Percentiles rank a stretch among this genome's conserved stretches.
Conservation (phyloP, 306 rosid species). For the Cicer bijugum region DNA sequence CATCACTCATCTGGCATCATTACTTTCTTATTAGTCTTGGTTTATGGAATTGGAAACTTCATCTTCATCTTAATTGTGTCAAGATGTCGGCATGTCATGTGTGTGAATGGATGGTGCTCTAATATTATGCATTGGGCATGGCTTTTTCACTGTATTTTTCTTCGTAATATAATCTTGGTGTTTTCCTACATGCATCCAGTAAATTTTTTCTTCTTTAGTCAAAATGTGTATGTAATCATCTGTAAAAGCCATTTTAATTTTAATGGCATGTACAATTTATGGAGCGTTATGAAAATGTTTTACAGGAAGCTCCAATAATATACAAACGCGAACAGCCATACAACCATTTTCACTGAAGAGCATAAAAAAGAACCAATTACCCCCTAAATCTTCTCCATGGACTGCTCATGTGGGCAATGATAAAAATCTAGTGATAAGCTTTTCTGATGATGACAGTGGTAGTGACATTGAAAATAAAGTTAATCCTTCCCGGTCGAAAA, state of each 20-base stretch:
- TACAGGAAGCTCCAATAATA: conserved; percentile 58
- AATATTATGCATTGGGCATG: background rate
- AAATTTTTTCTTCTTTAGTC: conserved; percentile 1
- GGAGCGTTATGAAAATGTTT: conserved; percentile 50
- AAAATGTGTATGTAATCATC: background rate
- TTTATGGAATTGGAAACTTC: conserved; percentile 19
- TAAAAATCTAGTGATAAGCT: conserved; percentile 83
- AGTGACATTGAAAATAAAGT: conserved; percentile 74
- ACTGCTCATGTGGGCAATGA: conserved; percentile 51
- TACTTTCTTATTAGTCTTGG: background rate
- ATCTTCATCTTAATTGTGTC: conserved; percentile 21
- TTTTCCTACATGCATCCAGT: background rate
- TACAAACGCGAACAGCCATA: conserved; percentile 43
- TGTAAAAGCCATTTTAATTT: conserved; percentile 22
- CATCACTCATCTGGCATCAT: conserved; percentile 5
- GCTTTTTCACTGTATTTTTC: conserved; percentile 4
- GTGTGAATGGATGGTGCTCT: conserved; percentile 16
- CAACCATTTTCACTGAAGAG: conserved; percentile 57
- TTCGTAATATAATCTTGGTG: background rate
- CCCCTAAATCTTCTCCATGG: conserved; percentile 61
- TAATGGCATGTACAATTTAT: conserved; percentile 22
- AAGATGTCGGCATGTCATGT: conserved; percentile 7
- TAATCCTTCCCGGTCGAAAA: conserved; percentile 44
- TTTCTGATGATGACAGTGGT: conserved; percentile 93
- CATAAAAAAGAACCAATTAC: conserved; percentile 52